phyloP scores from a whole-genome alignment of 768 basidiomycete species.

The Inosperma sp. region DNA sequence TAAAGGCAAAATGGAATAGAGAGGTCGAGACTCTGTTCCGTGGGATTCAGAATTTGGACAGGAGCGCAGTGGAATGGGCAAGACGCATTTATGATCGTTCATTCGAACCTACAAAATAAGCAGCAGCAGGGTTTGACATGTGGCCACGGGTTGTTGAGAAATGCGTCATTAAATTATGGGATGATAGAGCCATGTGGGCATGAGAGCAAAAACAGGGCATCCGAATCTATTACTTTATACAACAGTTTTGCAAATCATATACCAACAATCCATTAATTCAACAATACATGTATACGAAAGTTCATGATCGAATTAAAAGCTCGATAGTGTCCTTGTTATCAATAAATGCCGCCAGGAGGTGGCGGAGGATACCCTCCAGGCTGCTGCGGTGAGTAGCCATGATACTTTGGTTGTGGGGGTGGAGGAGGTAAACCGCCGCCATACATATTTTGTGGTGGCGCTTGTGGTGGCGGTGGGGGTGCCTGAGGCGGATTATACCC shows the following conservation, averaged over 20 bases:
- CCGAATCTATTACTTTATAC: no score
- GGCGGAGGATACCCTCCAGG: constrained; percentile 19
- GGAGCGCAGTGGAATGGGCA: constrained; percentile 44
- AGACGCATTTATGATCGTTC: constrained; percentile 40
- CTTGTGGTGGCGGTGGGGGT: constrained; percentile 13
- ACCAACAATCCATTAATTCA: background rate
- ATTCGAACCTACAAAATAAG: constrained; percentile 2
- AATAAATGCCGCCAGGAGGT: constrained; percentile 20
- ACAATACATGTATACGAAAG: background rate
- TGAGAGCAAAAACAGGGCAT: no score
- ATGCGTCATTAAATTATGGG: background rate
- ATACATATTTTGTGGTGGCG: constrained; percentile 14
- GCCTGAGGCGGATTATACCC: constrained; percentile 10
- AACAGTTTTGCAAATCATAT: no score
- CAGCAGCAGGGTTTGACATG: background rate
- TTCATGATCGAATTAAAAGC: background rate
- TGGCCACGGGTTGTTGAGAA: background rate
- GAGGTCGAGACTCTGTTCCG: constrained; percentile 45
- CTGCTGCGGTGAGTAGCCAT: constrained; percentile 17
- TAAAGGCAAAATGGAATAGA: constrained; percentile 57
- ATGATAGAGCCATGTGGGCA: background rate
- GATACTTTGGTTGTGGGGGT: constrained; percentile 20
- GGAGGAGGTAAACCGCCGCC: constrained; percentile 22
- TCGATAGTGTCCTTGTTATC: constrained; percentile 23
- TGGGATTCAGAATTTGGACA: constrained; percentile 44